Base-by-base conservation (phyloP, 164 flowering plant species). In the Nelumbo lutea region DNA sequence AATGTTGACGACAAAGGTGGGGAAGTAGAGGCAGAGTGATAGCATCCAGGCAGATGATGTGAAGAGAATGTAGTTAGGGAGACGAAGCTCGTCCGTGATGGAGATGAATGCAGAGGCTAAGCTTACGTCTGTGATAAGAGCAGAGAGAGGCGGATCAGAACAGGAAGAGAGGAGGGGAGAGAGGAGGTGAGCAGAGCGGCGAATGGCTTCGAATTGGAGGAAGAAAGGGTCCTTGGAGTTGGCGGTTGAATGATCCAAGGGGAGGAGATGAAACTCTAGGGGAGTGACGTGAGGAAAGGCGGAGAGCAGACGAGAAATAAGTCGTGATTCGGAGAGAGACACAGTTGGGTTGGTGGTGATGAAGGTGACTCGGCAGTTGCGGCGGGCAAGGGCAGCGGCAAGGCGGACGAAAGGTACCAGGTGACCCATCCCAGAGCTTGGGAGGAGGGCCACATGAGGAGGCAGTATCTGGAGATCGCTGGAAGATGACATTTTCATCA, bases 41-140 rank as follows among this genome's bases (percentile, higher is more conserved):
- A 79, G 44, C 72, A 77, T 72, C 59, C 62, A 72, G 4, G 79
- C 72, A 15, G 77, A 76, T 38, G 73, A 47, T 2, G 82, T 74
- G 71, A 55, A 64, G 48, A 81, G 45, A 48, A 79, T 53, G 53
- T 74, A 81, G 56, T 61, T 70, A 0, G 77, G 82, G 11, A 81
- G 11, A 42, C 42, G 44, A 14, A 77, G 67, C 27, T 67, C 59
- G n/a, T 58, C 9, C n/a, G 81, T 62, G 10, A 71, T 38, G 2
- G 69, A 70, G 51, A 72, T 58, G 8, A 71, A 62, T 7, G 61
- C 42, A 5, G 80, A 43, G 40, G 74, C 57, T 42, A 79, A 59
- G 8, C 44, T 63, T 46, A 72, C 42, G 57, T 79, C 80, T 1
- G 75, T 61, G 40, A 75, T 41, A 42, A 78, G 62, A 42, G 77